A percentile compares a stretch with the other conserved stretches of the same genome.
These are phyloP conservation scores for Lichtheimia ornata DNA, from an alignment of 371 early-diverging fungal species.

Conservation along the genomic window DNA sequence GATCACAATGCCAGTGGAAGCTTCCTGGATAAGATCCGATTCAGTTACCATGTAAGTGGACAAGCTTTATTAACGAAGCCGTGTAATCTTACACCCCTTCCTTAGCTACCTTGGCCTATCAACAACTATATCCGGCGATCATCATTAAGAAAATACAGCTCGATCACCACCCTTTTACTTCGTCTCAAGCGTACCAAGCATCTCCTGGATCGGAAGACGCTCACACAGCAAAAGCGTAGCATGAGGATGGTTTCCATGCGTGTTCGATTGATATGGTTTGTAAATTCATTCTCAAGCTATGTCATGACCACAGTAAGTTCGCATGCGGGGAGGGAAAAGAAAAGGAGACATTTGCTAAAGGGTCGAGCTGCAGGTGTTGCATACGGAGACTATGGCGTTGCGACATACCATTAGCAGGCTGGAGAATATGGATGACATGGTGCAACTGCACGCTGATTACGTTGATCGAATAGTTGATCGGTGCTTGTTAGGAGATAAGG, in stretches of 20 bases:
- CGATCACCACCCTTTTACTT: constrained; percentile 32
- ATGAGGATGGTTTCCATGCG: constrained; percentile 40
- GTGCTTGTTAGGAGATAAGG: constrained; percentile 50
- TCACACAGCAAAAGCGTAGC: constrained; percentile 20
- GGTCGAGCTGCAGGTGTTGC: constrained; percentile 36
- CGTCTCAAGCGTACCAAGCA: constrained; percentile 51
- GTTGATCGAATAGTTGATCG: constrained; percentile 38
- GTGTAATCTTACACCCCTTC: not conserved
- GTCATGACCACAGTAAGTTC: constrained; percentile 47
- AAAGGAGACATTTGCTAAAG: not conserved
- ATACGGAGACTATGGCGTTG: constrained; percentile 18
- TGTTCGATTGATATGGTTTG: constrained; percentile 51
- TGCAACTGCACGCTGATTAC: constrained; percentile 34
- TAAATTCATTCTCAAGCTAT: constrained; percentile 51
- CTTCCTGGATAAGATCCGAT: constrained; percentile 27
- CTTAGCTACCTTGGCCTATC: constrained; percentile 51
- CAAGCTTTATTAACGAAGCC: not conserved
- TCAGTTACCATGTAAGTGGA: constrained; percentile 35
- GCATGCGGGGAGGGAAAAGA: no score
- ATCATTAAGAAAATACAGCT: constrained; percentile 30
- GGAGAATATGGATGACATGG: constrained; percentile 16
- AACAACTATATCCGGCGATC: constrained; percentile 41
- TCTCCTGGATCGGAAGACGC: constrained; percentile 41
- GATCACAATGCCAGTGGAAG: not conserved
- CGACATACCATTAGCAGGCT: constrained; percentile 5